phyloP scores from a whole-genome alignment of 1,284 basidiomycete species.

The Anthracocystis walkeri region DNA sequence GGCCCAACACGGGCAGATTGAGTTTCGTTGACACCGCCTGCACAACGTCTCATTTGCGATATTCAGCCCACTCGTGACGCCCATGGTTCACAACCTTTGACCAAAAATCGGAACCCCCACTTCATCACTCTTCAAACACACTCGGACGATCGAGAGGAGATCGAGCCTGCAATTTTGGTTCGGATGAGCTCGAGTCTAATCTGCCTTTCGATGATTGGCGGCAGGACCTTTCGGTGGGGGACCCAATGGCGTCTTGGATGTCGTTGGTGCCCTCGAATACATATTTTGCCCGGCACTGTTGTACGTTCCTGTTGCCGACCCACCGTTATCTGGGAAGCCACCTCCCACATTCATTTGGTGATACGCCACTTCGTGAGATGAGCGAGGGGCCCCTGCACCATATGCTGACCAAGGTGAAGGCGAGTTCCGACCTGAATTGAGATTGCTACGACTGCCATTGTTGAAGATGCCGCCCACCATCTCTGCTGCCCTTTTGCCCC shows the following conservation, averaged over 20 bases:
- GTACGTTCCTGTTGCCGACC: conserved; percentile 30
- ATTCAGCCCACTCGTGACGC: conserved; percentile 2
- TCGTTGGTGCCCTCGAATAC: conserved; percentile 25
- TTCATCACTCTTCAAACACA: neutral
- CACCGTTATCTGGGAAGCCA: conserved; percentile 10
- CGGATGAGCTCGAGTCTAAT: conserved; percentile 13
- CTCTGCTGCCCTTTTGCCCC: conserved; percentile 47
- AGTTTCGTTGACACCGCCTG: neutral
- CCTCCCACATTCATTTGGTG: conserved; percentile 12
- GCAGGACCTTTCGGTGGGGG: conserved; percentile 39
- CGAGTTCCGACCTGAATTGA: conserved; percentile 34
- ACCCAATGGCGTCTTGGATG: conserved; percentile 15
- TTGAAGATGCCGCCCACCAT: conserved; percentile 56
- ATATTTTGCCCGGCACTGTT: conserved; percentile 31
- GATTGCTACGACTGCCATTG: conserved; percentile 23
- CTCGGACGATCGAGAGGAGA: neutral
- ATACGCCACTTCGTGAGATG: conserved; percentile 20
- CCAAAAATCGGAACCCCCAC: neutral
- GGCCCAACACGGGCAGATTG: neutral
- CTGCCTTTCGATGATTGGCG: conserved; percentile 36
- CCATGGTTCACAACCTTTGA: neutral
- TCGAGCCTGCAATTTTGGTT: neutral
- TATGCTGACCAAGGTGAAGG: conserved; percentile 28
- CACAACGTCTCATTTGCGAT: neutral
- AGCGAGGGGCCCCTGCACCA: conserved; percentile 11